Evolutionary conservation across 176 grass and related monocot genomes (phyloP).

Genomic region (Otatea glauca): DNA sequence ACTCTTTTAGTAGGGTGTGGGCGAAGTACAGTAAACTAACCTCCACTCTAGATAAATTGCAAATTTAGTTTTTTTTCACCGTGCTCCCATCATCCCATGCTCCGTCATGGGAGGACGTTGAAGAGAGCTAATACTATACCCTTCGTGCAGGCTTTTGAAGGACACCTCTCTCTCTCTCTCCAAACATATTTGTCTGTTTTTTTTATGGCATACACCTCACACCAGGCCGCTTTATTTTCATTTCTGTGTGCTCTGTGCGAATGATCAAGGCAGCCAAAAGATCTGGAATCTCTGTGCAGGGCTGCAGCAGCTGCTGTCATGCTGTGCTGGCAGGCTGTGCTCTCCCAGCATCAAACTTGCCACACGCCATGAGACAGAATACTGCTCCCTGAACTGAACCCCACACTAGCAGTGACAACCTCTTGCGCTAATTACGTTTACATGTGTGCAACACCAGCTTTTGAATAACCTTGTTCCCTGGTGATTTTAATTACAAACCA

Average conservation of each 20-base stretch:
- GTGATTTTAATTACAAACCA: neutral
- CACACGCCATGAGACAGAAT: constrained; percentile 34
- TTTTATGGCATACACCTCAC: neutral
- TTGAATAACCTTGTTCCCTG: neutral
- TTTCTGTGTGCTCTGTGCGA: constrained; percentile 41
- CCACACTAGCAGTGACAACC: neutral
- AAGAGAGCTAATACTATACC: too few species aligned
- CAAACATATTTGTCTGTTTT: neutral
- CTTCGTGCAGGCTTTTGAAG: constrained; percentile 49
- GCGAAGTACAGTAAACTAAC: neutral
- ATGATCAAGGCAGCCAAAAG: constrained; percentile 58
- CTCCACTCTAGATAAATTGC: too few species aligned
- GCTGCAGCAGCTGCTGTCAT: constrained; percentile 39
- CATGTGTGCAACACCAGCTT: neutral
- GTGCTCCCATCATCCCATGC: too few species aligned
- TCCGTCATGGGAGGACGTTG: too few species aligned
- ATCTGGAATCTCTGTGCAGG: constrained; percentile 55
- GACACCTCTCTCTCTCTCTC: neutral
- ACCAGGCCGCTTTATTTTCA: constrained; percentile 1
- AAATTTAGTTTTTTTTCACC: too few species aligned
- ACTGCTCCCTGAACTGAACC: neutral
- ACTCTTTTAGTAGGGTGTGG: constrained; percentile 36
- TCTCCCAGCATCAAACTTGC: constrained; percentile 18
- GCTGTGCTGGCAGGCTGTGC: constrained; percentile 13
- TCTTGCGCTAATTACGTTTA: neutral